Conservation (phyloP, 2,329 filamentous ascomycete genomes). For the Penicillium sp. region DNA sequence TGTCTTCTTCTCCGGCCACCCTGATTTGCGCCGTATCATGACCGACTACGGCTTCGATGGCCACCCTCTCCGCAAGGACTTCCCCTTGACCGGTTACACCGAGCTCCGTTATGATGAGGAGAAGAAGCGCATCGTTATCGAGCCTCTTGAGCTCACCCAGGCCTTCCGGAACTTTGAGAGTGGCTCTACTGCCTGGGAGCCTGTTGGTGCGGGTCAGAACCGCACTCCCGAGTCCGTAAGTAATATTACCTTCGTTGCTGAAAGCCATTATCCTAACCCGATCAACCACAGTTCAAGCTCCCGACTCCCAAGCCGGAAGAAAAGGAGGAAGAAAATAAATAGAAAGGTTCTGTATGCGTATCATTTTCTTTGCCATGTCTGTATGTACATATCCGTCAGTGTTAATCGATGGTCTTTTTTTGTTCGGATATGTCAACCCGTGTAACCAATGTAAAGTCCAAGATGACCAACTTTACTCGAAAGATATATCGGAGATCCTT, state of each 20-base stretch:
- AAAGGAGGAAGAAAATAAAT: conserved; percentile 90
- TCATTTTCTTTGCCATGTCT: conserved; percentile 37
- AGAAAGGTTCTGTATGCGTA: conserved; percentile 47
- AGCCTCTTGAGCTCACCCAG: conserved; percentile 95
- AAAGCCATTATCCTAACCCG: conserved; percentile 9
- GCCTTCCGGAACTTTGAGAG: conserved; percentile 98
- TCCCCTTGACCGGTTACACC: conserved; percentile 95
- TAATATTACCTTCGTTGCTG: conserved; percentile 28
- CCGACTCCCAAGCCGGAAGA: conserved; percentile 94
- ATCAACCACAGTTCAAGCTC: conserved; percentile 71
- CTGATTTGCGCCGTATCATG: conserved; percentile 95
- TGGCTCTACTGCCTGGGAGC: conserved; percentile 70
- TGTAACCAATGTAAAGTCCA: background rate
- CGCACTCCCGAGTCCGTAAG: conserved; percentile 69
- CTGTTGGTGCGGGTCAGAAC: conserved; percentile 70
- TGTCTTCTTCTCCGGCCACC: conserved; percentile 93
- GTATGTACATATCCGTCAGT: conserved; percentile 39
- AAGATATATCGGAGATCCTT: background rate
- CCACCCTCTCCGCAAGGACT: conserved; percentile 95
- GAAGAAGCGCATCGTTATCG: conserved; percentile 98
- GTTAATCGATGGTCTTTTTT: conserved; percentile 26
- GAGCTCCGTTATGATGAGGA: conserved; percentile 98
- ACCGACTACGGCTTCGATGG: conserved; percentile 99
- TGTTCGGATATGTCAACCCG: background rate
- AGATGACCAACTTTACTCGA: background rate